Base-by-base conservation (phyloP, 345 rosid species). In the Acer negundo region DNA sequence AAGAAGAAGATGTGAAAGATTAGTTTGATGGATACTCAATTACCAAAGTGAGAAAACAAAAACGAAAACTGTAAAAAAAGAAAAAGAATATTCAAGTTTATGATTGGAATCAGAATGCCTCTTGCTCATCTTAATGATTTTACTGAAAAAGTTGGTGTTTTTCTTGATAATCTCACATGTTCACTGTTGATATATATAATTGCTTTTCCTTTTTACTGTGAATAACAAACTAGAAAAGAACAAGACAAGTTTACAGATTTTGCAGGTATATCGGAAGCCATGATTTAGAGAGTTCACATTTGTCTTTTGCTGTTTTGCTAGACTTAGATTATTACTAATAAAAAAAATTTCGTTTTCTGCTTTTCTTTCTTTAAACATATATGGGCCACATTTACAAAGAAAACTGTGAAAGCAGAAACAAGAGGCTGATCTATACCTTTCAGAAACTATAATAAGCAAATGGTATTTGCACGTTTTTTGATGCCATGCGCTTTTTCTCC, bases 91-190 rank as follows among this genome's bases (percentile, higher is more conserved):
- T 79, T 73, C 56, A 77, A 78, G 80, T 78, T 73, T 69, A 74
- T 62, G 78, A 75, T 62, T 78, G 77, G 73, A 76, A 78, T 73
- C 74, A 62, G 79, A 77, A 78, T 80, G 80, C 70, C 51, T 38
- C 73, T 69, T 78, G 59, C 46, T 70, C 80, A 74, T 79, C 77
- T 86, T 61, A 61, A 84, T 82, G 89, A 90, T 86, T 82, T 81
- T 72, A 75, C 86, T 82, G 86, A 81, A 70, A 82, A 84, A 84
- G 80, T 63, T 72, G 62, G 73, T 53, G 46, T 76, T 81, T 83
- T 81, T 83, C 74, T 78, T 79, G 81, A 83, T 83, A 72, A 70
- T 79, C 74, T 68, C 79, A 42, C 75, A 42, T 44, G 69, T 42
- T 42, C 46, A 8, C 46, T 1, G 46, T 42, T 66, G 55, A 65